phyloP scores from a whole-genome alignment of 2,329 filamentous ascomycete species.

The Diaporthe citrichinensis region DNA sequence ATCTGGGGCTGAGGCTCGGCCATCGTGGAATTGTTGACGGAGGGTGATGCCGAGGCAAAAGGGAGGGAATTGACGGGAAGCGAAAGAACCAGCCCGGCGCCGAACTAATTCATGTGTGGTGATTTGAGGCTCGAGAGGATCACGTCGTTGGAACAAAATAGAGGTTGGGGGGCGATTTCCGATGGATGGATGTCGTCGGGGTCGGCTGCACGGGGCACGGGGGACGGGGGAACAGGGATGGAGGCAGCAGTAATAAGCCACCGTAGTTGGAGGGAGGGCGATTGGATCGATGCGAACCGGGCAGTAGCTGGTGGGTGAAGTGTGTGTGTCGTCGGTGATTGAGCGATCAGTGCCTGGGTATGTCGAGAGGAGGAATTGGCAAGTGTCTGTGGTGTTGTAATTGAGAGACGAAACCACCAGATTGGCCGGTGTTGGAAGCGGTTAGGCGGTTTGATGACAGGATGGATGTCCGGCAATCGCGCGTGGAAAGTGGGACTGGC shows the following conservation, averaged over 20 bases:
- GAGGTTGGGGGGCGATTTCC: slow-evolving; percentile 17
- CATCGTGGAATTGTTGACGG: slow-evolving; percentile 36
- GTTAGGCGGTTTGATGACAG: slow-evolving; percentile 37
- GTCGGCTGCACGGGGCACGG: slow-evolving; percentile 35
- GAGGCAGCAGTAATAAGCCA: slow-evolving; percentile 27
- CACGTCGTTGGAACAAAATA: neutral
- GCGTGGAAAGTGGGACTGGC: slow-evolving; percentile 3
- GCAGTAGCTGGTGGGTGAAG: slow-evolving; percentile 8
- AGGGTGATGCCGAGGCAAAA: slow-evolving; percentile 12
- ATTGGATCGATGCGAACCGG: slow-evolving; percentile 9
- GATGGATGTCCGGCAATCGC: slow-evolving; percentile 31
- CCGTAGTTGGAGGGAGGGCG: neutral
- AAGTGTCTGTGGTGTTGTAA: slow-evolving; percentile 27
- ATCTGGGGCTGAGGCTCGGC: slow-evolving; percentile 39
- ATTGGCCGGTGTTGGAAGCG: slow-evolving; percentile 31
- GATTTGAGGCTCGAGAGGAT: slow-evolving; percentile 7
- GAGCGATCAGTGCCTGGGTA: slow-evolving; percentile 1
- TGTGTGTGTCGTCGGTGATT: slow-evolving; percentile 8
- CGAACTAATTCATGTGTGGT: slow-evolving; percentile 38
- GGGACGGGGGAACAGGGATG: slow-evolving; percentile 35
- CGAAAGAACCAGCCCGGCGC: slow-evolving; percentile 16
- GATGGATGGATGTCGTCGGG: slow-evolving; percentile 30
- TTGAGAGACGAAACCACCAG: slow-evolving; percentile 35
- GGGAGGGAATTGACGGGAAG: slow-evolving; percentile 31
- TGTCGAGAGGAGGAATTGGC: slow-evolving; percentile 27